These are phyloP conservation scores for Termitomyces sp. DNA, from an alignment of 768 basidiomycete species.

Conservation along the genomic window DNA sequence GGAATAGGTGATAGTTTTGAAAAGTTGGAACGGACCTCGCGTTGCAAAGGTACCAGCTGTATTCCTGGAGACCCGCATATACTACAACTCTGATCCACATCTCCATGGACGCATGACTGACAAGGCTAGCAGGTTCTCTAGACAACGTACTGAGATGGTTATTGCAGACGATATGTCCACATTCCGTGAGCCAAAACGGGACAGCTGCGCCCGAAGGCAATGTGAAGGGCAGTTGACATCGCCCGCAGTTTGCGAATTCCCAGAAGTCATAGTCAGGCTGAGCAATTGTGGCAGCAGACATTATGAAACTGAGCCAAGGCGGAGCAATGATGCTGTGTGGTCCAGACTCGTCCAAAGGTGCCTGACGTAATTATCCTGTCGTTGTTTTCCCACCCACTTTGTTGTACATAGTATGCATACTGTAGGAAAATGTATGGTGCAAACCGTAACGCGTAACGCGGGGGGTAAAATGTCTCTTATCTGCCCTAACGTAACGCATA, in stretches of 20 bases:
- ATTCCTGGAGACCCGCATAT: slow-evolving; percentile 64
- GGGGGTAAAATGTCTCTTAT: no score
- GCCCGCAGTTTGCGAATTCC: slow-evolving; percentile 73
- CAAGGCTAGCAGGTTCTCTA: not conserved
- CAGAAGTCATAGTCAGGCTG: slow-evolving; percentile 62
- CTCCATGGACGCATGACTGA: slow-evolving; percentile 34
- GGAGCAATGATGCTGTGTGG: no score
- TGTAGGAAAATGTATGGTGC: no score
- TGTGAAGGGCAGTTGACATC: slow-evolving; percentile 68
- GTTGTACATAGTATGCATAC: no score
- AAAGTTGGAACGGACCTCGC: slow-evolving; percentile 49
- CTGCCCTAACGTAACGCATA: no score
- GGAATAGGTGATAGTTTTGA: not conserved
- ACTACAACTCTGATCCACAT: slow-evolving; percentile 71
- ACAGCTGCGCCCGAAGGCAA: slow-evolving; percentile 52
- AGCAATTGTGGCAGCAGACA: slow-evolving; percentile 38
- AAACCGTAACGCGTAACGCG: no score
- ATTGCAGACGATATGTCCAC: slow-evolving; percentile 85
- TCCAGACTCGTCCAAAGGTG: no score
- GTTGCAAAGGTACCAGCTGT: slow-evolving; percentile 70
- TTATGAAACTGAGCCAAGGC: no score
- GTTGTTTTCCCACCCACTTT: no score
- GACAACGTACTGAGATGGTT: slow-evolving; percentile 68
- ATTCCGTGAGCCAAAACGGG: slow-evolving; percentile 89
- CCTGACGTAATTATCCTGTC: no score